These are phyloP conservation scores for Russula sp. DNA, from an alignment of 768 basidiomycete genomes.

Conservation along the genomic window DNA sequence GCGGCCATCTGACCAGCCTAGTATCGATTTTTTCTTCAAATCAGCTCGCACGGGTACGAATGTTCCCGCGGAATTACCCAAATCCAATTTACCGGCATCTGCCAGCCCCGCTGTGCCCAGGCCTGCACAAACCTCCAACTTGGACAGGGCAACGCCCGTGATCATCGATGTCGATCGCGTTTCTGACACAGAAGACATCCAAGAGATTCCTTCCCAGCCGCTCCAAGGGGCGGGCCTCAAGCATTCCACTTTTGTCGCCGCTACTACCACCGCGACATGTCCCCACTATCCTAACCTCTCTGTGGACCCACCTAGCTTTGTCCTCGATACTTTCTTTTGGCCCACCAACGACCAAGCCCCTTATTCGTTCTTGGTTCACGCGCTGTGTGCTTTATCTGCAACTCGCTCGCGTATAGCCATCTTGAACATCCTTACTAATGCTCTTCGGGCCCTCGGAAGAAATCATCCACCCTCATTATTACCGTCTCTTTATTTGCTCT, in stretches of 20 bases:
- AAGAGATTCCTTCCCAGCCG: not conserved
- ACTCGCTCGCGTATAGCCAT: constrained; percentile 72
- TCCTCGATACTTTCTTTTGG: constrained; percentile 40
- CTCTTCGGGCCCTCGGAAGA: constrained; percentile 57
- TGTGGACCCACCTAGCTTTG: constrained; percentile 44
- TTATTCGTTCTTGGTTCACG: constrained; percentile 63
- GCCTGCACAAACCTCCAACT: constrained; percentile 1
- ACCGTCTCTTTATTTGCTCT: constrained; percentile 73
- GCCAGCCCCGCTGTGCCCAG: not conserved
- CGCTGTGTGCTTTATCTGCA: constrained; percentile 49
- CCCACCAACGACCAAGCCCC: constrained; percentile 37
- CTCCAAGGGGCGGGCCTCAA: not conserved
- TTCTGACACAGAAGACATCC: constrained; percentile 20
- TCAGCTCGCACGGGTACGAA: not conserved
- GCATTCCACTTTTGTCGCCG: not conserved
- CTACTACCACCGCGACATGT: not conserved
- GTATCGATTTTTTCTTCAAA: constrained; percentile 17
- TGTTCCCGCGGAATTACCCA: constrained; percentile 6
- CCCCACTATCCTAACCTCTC: constrained; percentile 31
- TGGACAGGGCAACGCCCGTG: constrained; percentile 10
- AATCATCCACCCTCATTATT: constrained; percentile 64
- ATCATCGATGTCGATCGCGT: constrained; percentile 32
- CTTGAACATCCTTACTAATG: constrained; percentile 62
- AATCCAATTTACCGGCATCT: constrained; percentile 4
- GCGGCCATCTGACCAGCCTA: constrained; percentile 2